Evolutionary conservation across 2,329 filamentous ascomycete genomes (phyloP), one percentile per base, ranked within the genome.

Genomic region (Fusarium algeriense): DNA sequence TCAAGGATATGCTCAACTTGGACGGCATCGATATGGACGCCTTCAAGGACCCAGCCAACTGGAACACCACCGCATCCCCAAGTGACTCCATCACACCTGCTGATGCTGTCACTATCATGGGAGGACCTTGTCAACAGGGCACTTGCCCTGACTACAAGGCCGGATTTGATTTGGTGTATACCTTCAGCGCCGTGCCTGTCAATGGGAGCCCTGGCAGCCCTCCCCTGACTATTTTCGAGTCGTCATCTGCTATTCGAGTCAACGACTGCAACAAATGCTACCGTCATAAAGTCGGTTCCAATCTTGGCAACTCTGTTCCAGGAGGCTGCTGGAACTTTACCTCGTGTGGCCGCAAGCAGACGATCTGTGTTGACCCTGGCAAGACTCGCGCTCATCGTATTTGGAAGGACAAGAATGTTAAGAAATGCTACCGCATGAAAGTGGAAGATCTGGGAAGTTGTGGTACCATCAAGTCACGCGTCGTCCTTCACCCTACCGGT

Each of bases 161-260:
- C 2, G 38, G 8, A 4, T 55, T 55, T 15, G 38, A 55, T 20
- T 20, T 35, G 20, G 38, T 55, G 8, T 55, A 55, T 30, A 45
- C 38, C 17, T 55, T 55, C 28, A 32, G 6, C 7, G 52, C 52
- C 7, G 28, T 9, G 12, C 13, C 11, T 5, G 30, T 6, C 8
- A 11, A n/a, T 3, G 6, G 11, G 1, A 2, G 23, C 13, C 2
- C 14, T 30, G 14, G 15, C 8, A 14, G 19, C 2, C 37, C 28
- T 23, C 0, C 13, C 3, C 4, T 6, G 1, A 12, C 12, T 19
- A 15, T 15, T 1, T 4, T 23, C 10, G n/a, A 17, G 7, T 7
- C 3, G 3, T 17, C 20, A 20, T 20, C 35, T 17, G 26, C 28
- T 8, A 19, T 53, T 11, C 11, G 37, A 7, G 50, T 44, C 19